A percentile compares a stretch with the other conserved stretches of the same genome.
phyloP scores from a whole-genome alignment of 2,329 filamentous ascomycete species.

The Colletotrichum tabaci region DNA sequence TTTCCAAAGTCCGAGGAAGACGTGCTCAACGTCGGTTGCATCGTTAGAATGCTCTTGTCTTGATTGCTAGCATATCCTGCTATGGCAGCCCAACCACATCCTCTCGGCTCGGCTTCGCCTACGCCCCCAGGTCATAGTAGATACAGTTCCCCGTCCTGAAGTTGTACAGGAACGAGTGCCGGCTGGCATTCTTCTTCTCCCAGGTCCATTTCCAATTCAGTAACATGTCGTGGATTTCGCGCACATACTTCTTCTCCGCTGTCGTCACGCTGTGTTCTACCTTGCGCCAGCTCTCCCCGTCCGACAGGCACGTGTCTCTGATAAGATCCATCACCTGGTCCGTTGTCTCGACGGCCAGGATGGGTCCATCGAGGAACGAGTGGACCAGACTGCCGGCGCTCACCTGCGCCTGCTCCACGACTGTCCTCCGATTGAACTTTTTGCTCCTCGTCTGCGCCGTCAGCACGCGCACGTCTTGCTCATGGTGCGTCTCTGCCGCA shows the following conservation, averaged over 20 bases:
- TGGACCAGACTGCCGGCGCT: constrained; percentile 75
- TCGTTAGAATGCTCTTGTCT: background rate
- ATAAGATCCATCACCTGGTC: constrained; percentile 87
- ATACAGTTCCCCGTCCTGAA: constrained; percentile 88
- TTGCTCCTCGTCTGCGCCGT: constrained; percentile 87
- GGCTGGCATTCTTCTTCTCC: constrained; percentile 67
- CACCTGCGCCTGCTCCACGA: constrained; percentile 83
- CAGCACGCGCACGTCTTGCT: constrained; percentile 87
- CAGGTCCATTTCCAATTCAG: constrained; percentile 72
- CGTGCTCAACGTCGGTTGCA: background rate
- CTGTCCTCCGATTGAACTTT: constrained; percentile 89
- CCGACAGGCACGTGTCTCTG: constrained; percentile 80
- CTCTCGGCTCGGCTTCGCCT: constrained; percentile 11
- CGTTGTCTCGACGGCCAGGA: constrained; percentile 89
- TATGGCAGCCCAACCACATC: background rate
- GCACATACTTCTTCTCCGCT: constrained; percentile 84
- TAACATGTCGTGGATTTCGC: constrained; percentile 86
- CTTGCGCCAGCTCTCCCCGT: constrained; percentile 86
- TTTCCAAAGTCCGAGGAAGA: background rate
- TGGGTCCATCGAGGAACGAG: constrained; percentile 81
- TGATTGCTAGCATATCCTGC: background rate
- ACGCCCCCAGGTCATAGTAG: constrained; percentile 83
- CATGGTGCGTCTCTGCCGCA: constrained; percentile 55
- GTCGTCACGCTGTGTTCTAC: constrained; percentile 84
- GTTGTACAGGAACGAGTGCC: constrained; percentile 91